These are phyloP conservation scores for Capsella bursapastoris DNA, from an alignment of 345 rosid species.

Conservation along the genomic window DNA sequence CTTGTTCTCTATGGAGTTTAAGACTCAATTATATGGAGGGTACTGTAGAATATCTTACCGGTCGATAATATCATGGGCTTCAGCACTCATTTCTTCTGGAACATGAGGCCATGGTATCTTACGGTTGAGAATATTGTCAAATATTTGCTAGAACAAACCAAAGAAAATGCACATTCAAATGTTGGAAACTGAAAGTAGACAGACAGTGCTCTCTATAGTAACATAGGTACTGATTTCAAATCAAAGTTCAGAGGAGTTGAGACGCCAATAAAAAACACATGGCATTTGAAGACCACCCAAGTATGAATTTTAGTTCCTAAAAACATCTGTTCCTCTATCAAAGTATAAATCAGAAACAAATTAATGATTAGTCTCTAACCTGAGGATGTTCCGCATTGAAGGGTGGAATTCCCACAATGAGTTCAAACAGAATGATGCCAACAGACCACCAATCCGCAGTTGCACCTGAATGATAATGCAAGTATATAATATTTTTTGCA, in stretches of 20 bases:
- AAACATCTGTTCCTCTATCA: slow-evolving; percentile 7
- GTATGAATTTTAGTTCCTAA: slow-evolving; percentile 2
- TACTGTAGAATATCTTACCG: slow-evolving; percentile 52
- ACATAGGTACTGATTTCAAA: slow-evolving; percentile 15
- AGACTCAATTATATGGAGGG: slow-evolving; percentile 1
- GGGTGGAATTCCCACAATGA: slow-evolving; percentile 98
- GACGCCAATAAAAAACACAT: slow-evolving; percentile 11
- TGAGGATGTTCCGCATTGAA: slow-evolving; percentile 81
- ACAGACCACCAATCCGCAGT: slow-evolving; percentile 99
- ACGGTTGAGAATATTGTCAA: slow-evolving; percentile 97
- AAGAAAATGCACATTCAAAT: slow-evolving; percentile 25
- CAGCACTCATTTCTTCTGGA: slow-evolving; percentile 84
- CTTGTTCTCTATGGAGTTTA: slow-evolving; percentile 4
- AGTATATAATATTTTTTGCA: neutral
- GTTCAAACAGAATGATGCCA: slow-evolving; percentile 88
- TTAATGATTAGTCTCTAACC: slow-evolving; percentile 37
- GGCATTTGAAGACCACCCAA: neutral
- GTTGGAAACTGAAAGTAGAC: slow-evolving; percentile 17
- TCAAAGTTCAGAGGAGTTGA: neutral
- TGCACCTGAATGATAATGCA: slow-evolving; percentile 63
- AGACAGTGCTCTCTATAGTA: slow-evolving; percentile 5
- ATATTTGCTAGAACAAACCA: slow-evolving; percentile 73
- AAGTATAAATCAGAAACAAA: slow-evolving; percentile 30
- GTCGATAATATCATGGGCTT: slow-evolving; percentile 84
- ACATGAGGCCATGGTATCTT: slow-evolving; percentile 96